Conservation (phyloP, 768 basidiomycete genomes). For the Hericium coralloides region DNA sequence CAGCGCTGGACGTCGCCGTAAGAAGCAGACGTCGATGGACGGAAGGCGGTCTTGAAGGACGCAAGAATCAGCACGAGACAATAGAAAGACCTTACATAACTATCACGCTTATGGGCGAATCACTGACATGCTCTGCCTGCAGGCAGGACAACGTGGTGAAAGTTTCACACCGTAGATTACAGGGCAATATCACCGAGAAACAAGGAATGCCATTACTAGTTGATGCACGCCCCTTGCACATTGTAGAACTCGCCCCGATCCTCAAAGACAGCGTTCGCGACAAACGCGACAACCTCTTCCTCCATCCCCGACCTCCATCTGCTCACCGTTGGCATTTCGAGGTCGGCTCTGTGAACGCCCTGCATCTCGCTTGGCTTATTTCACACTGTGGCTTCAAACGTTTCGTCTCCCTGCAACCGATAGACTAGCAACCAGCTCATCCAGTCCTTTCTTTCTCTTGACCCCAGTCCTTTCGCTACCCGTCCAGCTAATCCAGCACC, state of each 20-base stretch:
- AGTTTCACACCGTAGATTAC: conserved; percentile 39
- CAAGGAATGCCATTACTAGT: conserved; percentile 8
- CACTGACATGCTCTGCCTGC: conserved; percentile 49
- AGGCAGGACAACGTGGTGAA: conserved; percentile 66
- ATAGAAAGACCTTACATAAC: conserved; percentile 33
- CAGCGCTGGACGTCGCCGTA: no score
- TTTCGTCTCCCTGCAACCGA: neutral
- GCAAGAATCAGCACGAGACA: conserved; percentile 10
- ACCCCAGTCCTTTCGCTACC: conserved; percentile 1
- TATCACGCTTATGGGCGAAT: conserved; percentile 22
- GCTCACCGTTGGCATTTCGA: conserved; percentile 13
- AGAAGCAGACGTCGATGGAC: conserved; percentile 2
- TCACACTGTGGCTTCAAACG: neutral
- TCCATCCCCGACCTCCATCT: conserved; percentile 8
- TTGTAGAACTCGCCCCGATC: conserved; percentile 27
- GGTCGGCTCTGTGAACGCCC: conserved; percentile 10
- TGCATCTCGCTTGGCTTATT: conserved; percentile 9
- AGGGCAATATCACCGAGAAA: conserved; percentile 15
- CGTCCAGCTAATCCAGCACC: conserved; percentile 1
- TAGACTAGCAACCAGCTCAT: conserved; percentile 6
- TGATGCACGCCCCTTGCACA: conserved; percentile 39
- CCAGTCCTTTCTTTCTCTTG: conserved; percentile 13
- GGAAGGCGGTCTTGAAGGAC: conserved; percentile 1
- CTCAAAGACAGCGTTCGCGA: conserved; percentile 9
- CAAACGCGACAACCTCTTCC: neutral